phyloP scores from a whole-genome alignment of 257 asterid species.

The Vinca minor region DNA sequence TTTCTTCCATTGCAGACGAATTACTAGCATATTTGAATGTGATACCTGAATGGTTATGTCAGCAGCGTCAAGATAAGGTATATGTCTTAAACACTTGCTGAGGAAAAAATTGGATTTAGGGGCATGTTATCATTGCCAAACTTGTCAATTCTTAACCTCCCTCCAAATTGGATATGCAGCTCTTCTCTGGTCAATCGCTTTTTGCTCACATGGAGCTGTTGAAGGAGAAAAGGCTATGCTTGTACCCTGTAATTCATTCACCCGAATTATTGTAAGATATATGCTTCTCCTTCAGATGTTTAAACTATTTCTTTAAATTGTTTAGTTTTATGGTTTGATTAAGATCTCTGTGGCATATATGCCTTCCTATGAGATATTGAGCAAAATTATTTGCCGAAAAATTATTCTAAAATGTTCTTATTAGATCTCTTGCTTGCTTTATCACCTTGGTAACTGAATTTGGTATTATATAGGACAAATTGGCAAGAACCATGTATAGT shows the following conservation, averaged over 20 bases:
- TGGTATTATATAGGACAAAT: conserved; percentile 23
- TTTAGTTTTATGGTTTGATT: neutral
- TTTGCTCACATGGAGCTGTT: conserved; percentile 58
- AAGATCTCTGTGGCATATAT: neutral
- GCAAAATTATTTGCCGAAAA: neutral
- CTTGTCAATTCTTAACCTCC: conserved; percentile 6
- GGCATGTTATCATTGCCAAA: neutral
- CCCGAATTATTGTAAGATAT: conserved; percentile 54
- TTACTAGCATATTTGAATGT: conserved; percentile 55
- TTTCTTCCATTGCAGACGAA: conserved; percentile 87
- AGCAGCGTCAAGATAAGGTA: conserved; percentile 63
- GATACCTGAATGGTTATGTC: conserved; percentile 85
- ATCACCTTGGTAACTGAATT: neutral
- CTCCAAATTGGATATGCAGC: conserved; percentile 33
- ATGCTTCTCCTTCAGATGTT: conserved; percentile 7
- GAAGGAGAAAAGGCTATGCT: conserved; percentile 50
- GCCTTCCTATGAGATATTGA: neutral
- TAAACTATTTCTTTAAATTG: neutral
- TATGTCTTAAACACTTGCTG: conserved; percentile 3
- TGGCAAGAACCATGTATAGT: conserved; percentile 96
- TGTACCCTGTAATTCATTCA: conserved; percentile 71
- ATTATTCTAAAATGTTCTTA: neutral
- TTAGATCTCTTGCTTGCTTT: neutral
- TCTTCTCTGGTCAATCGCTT: conserved; percentile 58
- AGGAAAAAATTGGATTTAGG: neutral